A percentile compares a stretch with the other conserved stretches of the same genome.
Evolutionary conservation across 768 basidiomycete genomes (phyloP).

Genomic region (Serendipita indica): DNA sequence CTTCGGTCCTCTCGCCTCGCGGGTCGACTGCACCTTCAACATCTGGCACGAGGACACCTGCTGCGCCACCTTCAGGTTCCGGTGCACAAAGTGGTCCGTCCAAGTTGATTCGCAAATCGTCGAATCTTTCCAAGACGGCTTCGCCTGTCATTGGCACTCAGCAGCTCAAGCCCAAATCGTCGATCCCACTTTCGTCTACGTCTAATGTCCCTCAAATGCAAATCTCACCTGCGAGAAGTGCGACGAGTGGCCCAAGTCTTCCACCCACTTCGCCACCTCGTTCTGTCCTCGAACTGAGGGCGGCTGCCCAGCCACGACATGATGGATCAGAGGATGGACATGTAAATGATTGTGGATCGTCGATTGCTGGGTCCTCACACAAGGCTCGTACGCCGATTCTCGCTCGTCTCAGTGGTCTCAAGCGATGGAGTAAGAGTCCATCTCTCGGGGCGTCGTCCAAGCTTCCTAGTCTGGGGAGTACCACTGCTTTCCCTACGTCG

Average conservation of each 20-base stretch:
- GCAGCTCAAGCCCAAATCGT: neutral
- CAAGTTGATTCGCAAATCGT: neutral
- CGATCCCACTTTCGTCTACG: neutral
- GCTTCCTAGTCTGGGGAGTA: neutral
- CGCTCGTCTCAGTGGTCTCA: neutral
- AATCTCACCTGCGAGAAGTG: neutral
- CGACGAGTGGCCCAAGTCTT: neutral
- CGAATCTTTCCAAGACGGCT: neutral
- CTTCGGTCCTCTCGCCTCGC: neutral
- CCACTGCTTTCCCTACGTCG: neutral
- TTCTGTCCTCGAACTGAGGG: neutral
- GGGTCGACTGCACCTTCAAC: neutral
- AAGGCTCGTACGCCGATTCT: neutral
- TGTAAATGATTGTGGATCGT: neutral
- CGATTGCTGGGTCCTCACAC: neutral
- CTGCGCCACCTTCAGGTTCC: neutral
- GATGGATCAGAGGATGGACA: neutral
- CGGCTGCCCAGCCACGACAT: neutral
- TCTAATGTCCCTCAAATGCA: neutral
- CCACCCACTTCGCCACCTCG: neutral
- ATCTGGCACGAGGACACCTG: neutral
- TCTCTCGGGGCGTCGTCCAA: neutral
- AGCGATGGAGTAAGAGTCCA: neutral
- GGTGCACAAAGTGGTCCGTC: neutral
- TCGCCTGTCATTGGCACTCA: neutral